Evolutionary conservation across 495 filamentous ascomycete species (phyloP).

Genomic region (Penicillium lagena): DNA sequence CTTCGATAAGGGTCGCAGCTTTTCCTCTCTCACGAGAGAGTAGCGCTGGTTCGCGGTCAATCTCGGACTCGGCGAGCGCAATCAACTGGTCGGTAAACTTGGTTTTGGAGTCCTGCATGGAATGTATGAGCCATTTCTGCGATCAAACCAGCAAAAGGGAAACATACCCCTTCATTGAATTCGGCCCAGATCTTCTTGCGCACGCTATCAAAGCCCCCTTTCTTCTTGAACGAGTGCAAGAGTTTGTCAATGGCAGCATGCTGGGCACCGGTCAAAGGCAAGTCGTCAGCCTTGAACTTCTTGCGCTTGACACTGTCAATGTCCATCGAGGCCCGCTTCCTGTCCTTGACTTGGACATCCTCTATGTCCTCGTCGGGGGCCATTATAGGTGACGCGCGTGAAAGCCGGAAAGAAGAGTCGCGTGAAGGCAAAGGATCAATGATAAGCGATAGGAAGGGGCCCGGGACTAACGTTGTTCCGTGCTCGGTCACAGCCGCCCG

Average conservation of each 20-base stretch:
- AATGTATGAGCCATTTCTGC: constrained; percentile 12
- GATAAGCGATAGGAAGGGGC: constrained; percentile 22
- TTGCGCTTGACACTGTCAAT: constrained; percentile 42
- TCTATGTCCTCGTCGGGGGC: constrained; percentile 33
- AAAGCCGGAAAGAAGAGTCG: constrained; percentile 8
- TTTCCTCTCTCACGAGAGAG: constrained; percentile 74
- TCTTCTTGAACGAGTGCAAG: constrained; percentile 81
- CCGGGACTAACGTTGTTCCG: constrained; percentile 22
- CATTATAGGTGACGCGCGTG: constrained; percentile 25
- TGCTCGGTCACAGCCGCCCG: constrained; percentile 33
- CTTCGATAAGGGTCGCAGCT: constrained; percentile 78
- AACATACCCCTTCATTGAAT: constrained; percentile 66
- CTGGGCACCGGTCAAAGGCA: constrained; percentile 67
- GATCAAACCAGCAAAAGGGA: constrained; percentile 1
- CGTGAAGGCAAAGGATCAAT: constrained; percentile 3
- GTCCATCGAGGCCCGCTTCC: constrained; percentile 24
- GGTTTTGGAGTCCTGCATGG: constrained; percentile 56
- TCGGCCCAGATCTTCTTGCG: constrained; percentile 77
- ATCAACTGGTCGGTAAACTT: constrained; percentile 61
- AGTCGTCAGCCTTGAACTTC: constrained; percentile 78
- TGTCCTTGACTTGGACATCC: constrained; percentile 14
- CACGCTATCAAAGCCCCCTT: constrained; percentile 79
- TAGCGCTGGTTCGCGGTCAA: constrained; percentile 71
- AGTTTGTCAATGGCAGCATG: constrained; percentile 70
- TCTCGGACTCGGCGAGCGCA: constrained; percentile 69